Conservation (phyloP, 2,329 filamentous ascomycete species). For the Lachnum nothofagi region DNA sequence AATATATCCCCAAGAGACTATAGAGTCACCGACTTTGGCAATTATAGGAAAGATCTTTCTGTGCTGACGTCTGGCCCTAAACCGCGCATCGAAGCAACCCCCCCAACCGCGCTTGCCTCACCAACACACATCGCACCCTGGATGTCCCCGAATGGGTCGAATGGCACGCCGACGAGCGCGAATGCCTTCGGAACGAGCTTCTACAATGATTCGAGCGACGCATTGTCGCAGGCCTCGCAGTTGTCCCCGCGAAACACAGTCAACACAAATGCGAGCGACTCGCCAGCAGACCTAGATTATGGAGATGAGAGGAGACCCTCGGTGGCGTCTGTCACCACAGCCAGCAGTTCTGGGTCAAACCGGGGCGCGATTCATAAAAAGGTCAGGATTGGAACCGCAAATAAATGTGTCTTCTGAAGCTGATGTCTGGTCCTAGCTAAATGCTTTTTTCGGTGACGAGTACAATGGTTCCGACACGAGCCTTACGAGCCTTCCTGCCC, state of each 20-base stretch:
- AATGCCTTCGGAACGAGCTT: constrained; percentile 52
- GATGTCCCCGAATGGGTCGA: constrained; percentile 41
- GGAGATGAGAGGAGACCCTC: constrained; percentile 78
- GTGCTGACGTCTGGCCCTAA: constrained; percentile 59
- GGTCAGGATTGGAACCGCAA: constrained; percentile 71
- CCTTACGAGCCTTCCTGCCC: constrained; percentile 48
- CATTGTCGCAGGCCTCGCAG: constrained; percentile 60
- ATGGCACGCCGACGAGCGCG: constrained; percentile 28
- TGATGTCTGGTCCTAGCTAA: neutral
- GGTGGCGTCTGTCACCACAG: constrained; percentile 77
- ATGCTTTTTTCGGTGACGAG: neutral
- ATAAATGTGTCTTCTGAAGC: too few species aligned
- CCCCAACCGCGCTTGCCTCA: constrained; percentile 49
- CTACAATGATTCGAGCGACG: constrained; percentile 70
- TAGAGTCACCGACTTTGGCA: constrained; percentile 50
- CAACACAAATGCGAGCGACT: constrained; percentile 51
- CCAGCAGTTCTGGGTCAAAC: constrained; percentile 79
- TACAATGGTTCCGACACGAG: constrained; percentile 74
- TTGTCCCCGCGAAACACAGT: constrained; percentile 59
- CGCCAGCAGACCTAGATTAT: constrained; percentile 55
- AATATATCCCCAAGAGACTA: constrained; percentile 34
- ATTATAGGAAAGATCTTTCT: constrained; percentile 67
- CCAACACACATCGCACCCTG: constrained; percentile 49
- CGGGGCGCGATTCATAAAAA: constrained; percentile 70
- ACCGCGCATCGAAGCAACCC: constrained; percentile 56